Conservation (phyloP, 2,329 filamentous ascomycete species). For the Sporothrix curviconia region DNA sequence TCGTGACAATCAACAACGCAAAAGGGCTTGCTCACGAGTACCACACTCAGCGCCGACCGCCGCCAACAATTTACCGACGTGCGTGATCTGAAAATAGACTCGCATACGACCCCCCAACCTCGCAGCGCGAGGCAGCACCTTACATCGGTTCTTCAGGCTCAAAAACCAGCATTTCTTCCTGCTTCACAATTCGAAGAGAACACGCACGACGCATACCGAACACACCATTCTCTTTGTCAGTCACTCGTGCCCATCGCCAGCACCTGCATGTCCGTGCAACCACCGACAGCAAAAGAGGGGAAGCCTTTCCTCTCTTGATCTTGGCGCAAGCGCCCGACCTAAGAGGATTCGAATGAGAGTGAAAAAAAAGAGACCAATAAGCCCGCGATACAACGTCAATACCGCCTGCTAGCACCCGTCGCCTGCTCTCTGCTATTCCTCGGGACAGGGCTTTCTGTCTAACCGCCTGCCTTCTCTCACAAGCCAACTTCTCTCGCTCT, state of each 20-base stretch:
- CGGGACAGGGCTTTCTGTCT: background rate
- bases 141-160: too few species aligned
- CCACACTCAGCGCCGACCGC: too few species aligned
- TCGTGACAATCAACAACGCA: background rate
- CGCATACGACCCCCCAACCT: background rate
- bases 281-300: background rate
- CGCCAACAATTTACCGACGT: too few species aligned
- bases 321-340: conserved; percentile 14
- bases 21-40: too few species aligned
- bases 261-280: conserved; percentile 3
- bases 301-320: conserved; percentile 8
- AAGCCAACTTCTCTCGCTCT: background rate
- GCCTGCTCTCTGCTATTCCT: background rate
- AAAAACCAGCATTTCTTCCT: too few species aligned
- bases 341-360: too few species aligned
- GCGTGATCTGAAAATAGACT: too few species aligned
- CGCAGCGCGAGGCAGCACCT: conserved; percentile 6
- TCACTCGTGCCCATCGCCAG: conserved; percentile 2
- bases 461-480: background rate
- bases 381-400: conserved; percentile 3
- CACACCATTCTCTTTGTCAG: background rate
- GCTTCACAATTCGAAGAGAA: too few species aligned
- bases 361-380: background rate
- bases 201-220: background rate
- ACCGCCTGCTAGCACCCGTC: background rate